Evolutionary conservation across 805 yeast species (phyloP).

Genomic region (Wickerhamiella kurtzmanii): DNA sequence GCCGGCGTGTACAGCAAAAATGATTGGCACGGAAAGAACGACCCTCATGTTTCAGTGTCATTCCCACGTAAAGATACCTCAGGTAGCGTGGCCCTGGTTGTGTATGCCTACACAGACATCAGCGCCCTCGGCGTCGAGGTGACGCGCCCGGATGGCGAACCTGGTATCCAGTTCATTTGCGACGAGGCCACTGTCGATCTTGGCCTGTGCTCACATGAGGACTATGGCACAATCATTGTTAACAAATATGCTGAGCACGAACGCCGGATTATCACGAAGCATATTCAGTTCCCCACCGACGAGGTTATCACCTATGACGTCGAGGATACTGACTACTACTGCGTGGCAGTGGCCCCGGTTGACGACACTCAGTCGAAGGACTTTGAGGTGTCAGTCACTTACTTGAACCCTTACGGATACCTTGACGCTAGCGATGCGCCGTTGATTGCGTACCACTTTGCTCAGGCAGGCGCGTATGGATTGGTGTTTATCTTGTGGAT

Average conservation of each 20-base stretch:
- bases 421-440: slow-evolving; percentile 85
- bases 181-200: slow-evolving; percentile 48
- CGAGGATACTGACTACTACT: slow-evolving; percentile 75
- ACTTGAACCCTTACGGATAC: slow-evolving; percentile 85
- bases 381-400: slow-evolving; percentile 60
- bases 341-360: slow-evolving; percentile 60
- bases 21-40: slow-evolving; percentile 65
- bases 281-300: slow-evolving; percentile 43
- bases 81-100: slow-evolving; percentile 42
- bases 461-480: slow-evolving; percentile 69
- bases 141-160: slow-evolving; percentile 28
- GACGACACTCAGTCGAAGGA: slow-evolving; percentile 23
- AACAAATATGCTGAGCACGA: slow-evolving; percentile 31
- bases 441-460: slow-evolving; percentile 77
- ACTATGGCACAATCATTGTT: slow-evolving; percentile 53
- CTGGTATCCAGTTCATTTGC: slow-evolving; percentile 51
- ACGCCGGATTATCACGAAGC: slow-evolving; percentile 44
- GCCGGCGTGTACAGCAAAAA: slow-evolving; percentile 78
- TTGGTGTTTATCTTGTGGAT: slow-evolving; percentile 71
- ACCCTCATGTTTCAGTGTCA: slow-evolving; percentile 12
- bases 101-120: slow-evolving; percentile 76
- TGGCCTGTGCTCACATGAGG: slow-evolving; percentile 40
- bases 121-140: slow-evolving; percentile 46
- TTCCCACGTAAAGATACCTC: slow-evolving; percentile 9
- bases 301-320: slow-evolving; percentile 47